phyloP scores from a whole-genome alignment of 352 stramenopile species.

The Globisporangium yorkense region DNA sequence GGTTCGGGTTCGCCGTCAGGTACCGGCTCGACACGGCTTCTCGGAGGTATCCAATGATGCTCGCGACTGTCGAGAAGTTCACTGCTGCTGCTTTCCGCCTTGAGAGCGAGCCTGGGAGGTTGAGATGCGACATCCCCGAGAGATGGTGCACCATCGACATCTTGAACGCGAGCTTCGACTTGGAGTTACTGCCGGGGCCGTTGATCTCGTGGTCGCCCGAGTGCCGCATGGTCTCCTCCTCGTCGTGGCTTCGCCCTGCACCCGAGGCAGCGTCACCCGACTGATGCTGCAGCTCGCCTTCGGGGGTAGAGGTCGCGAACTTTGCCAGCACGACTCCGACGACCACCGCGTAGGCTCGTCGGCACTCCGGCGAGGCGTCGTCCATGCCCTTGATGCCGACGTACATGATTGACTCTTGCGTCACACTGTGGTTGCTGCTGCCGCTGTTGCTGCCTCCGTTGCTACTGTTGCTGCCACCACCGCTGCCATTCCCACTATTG shows the following conservation, averaged over 20 bases:
- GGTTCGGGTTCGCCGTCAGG: constrained; percentile 30
- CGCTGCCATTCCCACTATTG: constrained; percentile 13
- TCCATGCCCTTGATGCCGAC: constrained; percentile 76
- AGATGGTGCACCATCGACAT: constrained; percentile 42
- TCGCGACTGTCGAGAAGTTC: constrained; percentile 71
- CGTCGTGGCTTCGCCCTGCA: constrained; percentile 15
- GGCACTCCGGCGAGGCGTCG: constrained; percentile 52
- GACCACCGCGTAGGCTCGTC: constrained; percentile 55
- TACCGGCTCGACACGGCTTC: constrained; percentile 65
- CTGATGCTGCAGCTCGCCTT: constrained; percentile 9
- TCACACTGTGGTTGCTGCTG: constrained; percentile 22
- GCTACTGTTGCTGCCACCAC: constrained; percentile 10
- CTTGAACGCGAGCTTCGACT: constrained; percentile 70
- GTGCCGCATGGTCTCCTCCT: constrained; percentile 18
- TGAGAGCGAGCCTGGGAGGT: constrained; percentile 33
- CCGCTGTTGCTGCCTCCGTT: constrained; percentile 7
- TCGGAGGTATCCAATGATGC: constrained; percentile 73
- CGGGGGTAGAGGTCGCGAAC: constrained; percentile 42
- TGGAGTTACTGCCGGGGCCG: constrained; percentile 13
- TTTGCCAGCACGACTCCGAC: constrained; percentile 78
- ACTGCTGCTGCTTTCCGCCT: constrained; percentile 49
- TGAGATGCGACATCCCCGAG: constrained; percentile 50
- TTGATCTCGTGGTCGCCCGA: constrained; percentile 11
- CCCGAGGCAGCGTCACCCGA: constrained; percentile 10
- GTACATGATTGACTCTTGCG: constrained; percentile 65